Percentiles rank a stretch among this genome's conserved stretches.
Evolutionary conservation across 371 early-diverging fungal genomes (phyloP).

Genomic region (Smittium mucronatum): DNA sequence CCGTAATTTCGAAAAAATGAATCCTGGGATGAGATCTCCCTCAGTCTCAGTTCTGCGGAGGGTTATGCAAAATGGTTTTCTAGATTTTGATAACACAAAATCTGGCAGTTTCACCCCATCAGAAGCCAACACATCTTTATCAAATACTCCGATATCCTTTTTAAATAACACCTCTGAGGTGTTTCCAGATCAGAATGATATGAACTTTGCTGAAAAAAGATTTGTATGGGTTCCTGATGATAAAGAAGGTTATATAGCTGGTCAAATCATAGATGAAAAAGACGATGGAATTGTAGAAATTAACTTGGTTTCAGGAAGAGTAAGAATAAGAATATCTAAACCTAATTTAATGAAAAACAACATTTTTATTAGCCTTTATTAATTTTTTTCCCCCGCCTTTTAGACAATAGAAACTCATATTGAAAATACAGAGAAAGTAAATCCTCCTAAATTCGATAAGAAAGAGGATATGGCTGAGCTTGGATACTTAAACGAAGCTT

Average conservation of each 20-base stretch:
- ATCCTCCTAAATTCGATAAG: conserved; percentile 98
- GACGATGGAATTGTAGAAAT: conserved; percentile 51
- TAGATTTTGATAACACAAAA: neutral
- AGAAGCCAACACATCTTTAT: neutral
- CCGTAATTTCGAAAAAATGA: too few species aligned
- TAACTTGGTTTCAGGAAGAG: conserved; percentile 47
- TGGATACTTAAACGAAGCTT: conserved; percentile 95
- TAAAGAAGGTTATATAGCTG: conserved; percentile 77
- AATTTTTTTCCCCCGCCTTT: neutral
- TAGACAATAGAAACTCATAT: conserved; percentile 39
- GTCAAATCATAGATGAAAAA: conserved; percentile 62
- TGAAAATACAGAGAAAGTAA: conserved; percentile 88
- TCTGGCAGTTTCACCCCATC: neutral
- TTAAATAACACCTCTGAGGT: conserved; percentile 22
- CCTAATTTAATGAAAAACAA: neutral
- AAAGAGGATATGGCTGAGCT: conserved; percentile 98
- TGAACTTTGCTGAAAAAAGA: conserved; percentile 44
- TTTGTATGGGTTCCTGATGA: conserved; percentile 95
- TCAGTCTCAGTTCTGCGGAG: conserved; percentile 9
- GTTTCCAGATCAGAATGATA: conserved; percentile 30
- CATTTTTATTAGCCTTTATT: neutral
- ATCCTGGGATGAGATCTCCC: neutral
- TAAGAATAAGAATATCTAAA: neutral
- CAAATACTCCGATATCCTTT: conserved; percentile 1
- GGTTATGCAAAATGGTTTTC: conserved; percentile 1